Evolutionary conservation across 495 filamentous ascomycete genomes (phyloP), one percentile per base, ranked within the genome.

Genomic region (Aspergillus bertholletiae): DNA sequence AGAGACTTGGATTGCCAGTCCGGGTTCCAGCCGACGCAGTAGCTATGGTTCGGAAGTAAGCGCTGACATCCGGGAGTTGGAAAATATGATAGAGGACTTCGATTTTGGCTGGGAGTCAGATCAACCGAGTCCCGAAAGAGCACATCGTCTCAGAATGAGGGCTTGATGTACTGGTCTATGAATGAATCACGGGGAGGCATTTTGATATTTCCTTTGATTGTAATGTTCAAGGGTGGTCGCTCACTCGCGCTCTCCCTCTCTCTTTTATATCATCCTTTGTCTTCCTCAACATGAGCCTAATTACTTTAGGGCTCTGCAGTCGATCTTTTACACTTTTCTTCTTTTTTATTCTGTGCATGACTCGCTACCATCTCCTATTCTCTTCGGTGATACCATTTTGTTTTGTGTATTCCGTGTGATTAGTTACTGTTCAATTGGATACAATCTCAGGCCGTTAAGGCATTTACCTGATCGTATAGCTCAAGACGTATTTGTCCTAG

Each of bases 81-180:
- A 74, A 43, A 61, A 72, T 18, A 74, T 70, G 68, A 67, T 71
- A n/a, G 69, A 71, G 45, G 68, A 70, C 26, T 65, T 69, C 34
- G 71, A 75, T 48, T 54, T 68, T 51, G 69, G 61, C 9, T 74
- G 73, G 71, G 44, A 63, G 49, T 71, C 69, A 15, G 69, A 75
- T 27, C 64, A 66, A 52, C 66, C 68, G n/a, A 69, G 58, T 51
- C 7, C 58, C 27, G 24, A 17, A 23, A 46, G 53, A 26, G 13
- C 7, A n/a, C 46, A 20, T 30, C 47, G 1, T 45, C 24, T 20
- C 24, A 27, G 26, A 12, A 32, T 34, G 32, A 45, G 51, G 35
- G 41, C 17, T 50, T 30, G 23, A 50, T 26, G 5, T 32, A 32
- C 30, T 32, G n/a, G n/a, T 32, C 13, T 12, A 7, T 32, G 9